Evolutionary conservation across 768 basidiomycete species (phyloP), one percentile per base, ranked within the genome.

Genomic region (Termitomyces bulborhizus): DNA sequence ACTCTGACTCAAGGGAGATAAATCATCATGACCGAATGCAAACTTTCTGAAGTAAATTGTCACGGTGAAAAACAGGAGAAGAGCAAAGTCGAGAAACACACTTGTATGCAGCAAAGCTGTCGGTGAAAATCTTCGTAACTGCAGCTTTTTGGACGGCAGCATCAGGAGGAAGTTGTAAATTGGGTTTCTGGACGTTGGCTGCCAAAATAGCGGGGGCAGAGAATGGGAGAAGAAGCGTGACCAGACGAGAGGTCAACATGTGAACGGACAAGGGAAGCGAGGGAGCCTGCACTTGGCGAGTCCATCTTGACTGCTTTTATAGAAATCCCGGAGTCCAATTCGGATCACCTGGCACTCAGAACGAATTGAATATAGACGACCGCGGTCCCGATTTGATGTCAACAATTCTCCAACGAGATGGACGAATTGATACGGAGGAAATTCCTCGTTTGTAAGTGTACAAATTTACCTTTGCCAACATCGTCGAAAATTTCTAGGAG

Each of bases 11-110:
- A 81, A 59, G 1, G 84, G 81, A 15, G 67, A 66, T 13, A 83
- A 62, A 26, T 82, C 79, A 48, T 84, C 82, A 53, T 83, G 80
- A 3, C 80, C 79, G 59, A 76, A 83, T 1, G 82, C 83, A 54
- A 73, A 75, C 49, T 72, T 52, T 57, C 81, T 83, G 36, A 13
- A 4, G 24, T 40, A 26, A 13, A 18, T 27, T 18, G 1, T 40
- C 49, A 27, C 6, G 26, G 26, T 50, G 12, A 50, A 16, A 39
- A 39, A 16, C 49, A 39, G 16, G 12, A 1, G 18, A n/a, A 12
- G 4, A 4, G 49, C n/a, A 39, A 50, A 13, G 27, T 40, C 21
- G 21, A 24, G 8, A 48, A 36, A 16, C 21, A 27, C 18, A 81
- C 82, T 72, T 71, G 67, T 85, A 85, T 24, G 80, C 77, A 2